Conservation (phyloP, 2,329 filamentous ascomycete genomes). For the Onygena corvina region DNA sequence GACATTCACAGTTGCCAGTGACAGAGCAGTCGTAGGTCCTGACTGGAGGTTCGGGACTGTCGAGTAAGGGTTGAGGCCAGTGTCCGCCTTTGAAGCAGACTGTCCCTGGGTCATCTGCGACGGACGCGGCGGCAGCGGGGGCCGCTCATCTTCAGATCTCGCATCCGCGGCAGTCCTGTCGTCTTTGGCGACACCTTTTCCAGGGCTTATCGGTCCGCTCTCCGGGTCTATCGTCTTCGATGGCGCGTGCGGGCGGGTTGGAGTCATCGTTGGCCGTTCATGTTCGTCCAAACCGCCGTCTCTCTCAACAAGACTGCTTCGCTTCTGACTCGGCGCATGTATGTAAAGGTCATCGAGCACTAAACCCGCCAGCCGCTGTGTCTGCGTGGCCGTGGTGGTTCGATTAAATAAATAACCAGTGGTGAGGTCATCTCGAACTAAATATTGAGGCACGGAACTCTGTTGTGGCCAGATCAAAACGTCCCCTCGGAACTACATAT, state of each 20-base stretch:
- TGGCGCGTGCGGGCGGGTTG: not conserved
- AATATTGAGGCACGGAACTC: too few species aligned
- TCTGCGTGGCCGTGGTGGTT: not conserved
- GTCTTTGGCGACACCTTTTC: not conserved
- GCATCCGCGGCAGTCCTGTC: not conserved
- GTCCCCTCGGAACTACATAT: too few species aligned
- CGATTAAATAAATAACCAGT: too few species aligned
- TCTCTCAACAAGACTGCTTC: not conserved
- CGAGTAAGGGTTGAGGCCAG: slow-evolving; percentile 29
- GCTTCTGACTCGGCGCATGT: not conserved
- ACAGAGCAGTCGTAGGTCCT: slow-evolving; percentile 72
- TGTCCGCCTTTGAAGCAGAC: slow-evolving; percentile 18
- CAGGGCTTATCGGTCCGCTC: not conserved
- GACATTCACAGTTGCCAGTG: slow-evolving; percentile 67
- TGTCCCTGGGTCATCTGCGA: not conserved
- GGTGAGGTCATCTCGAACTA: slow-evolving; percentile 4
- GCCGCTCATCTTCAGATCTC: not conserved
- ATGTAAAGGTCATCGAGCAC: not conserved
- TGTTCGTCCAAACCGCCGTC: not conserved
- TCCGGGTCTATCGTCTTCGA: not conserved
- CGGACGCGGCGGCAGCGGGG: slow-evolving; percentile 10
- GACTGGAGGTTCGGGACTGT: slow-evolving; percentile 37
- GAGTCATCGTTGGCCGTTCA: not conserved
- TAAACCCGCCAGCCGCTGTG: too few species aligned
- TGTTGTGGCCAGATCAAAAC: slow-evolving; percentile 5